These are phyloP conservation scores for Lactarius evosmus DNA, from an alignment of 768 basidiomycete species.

Conservation along the genomic window DNA sequence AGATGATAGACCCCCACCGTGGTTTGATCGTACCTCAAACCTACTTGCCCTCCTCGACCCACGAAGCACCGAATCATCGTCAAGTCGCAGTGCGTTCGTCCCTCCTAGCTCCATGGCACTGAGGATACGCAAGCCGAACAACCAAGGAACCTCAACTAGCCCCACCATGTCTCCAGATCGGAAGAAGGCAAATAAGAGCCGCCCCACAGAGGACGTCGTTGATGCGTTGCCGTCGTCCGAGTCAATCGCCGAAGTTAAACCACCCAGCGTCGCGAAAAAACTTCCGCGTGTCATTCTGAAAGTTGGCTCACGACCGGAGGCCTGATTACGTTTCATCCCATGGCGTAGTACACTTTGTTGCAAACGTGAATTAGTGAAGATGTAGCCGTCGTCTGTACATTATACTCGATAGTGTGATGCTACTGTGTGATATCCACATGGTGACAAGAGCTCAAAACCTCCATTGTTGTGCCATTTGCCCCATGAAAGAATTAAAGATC, in stretches of 20 bases:
- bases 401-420: no score
- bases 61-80: constrained; percentile 4
- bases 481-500: no score
- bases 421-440: no score
- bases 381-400: not conserved
- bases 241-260: constrained; percentile 8
- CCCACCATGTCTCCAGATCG: constrained; percentile 8
- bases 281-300: constrained; percentile 28
- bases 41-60: constrained; percentile 22
- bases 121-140: constrained; percentile 16
- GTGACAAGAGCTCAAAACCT: no score
- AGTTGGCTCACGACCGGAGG: constrained; percentile 23
- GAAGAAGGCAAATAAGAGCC: constrained; percentile 4
- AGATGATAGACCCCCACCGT: constrained; percentile 7
- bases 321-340: not conserved
- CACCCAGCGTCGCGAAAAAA: constrained; percentile 14
- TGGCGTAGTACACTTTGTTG: not conserved
- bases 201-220: not conserved
- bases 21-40: constrained; percentile 25
- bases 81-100: constrained; percentile 9
- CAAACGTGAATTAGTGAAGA: not conserved
- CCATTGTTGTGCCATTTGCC: no score
- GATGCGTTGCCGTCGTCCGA: constrained; percentile 1
- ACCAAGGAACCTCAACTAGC: not conserved
- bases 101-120: constrained; percentile 25